Evolutionary conservation across 1,284 basidiomycete genomes (phyloP), one percentile per base, ranked within the genome.

Genomic region (Agaricales sp.): DNA sequence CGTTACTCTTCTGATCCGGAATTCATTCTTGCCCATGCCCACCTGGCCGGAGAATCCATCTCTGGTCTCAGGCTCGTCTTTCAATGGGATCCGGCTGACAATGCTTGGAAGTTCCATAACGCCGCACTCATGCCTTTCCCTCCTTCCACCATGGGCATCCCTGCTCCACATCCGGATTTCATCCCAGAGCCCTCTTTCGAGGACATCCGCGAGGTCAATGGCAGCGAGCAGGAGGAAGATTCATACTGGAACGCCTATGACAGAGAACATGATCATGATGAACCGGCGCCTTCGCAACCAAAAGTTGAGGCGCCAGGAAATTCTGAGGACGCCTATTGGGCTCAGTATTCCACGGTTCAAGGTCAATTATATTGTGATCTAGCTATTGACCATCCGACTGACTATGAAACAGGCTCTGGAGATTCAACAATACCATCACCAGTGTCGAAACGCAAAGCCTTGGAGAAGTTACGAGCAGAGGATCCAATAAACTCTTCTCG

Each of bases 291-390:
- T 43, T 49, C 25, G 21, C 18, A 43, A 49, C 35, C 16, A 53
- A 57, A 38, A 49, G 57, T 44, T 58, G 63, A 38, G 49, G 55
- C 25, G 51, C 56, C 39, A 65, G 63, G 37, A 67, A 63, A 35
- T n/a, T 35, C 30, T 21, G 83, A 86, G 58, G 85, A 87, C 53
- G 80, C 80, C 2, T 87, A 87, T 57, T 87, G 84, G 82, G 82
- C 80, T 18, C 79, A 70, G 49, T 86, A 87, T 58, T 66, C 78
- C 41, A 69, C 70, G 22, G 73, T 86, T 6, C 82, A 87, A 62
- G 84, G 85, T 83, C 57, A 48, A 35, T 8, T 35, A 8, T 8
- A 35, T 45, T 30, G 35, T 49, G 43, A 41, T 21, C 26, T 37
- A 46, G 25, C 44, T 30, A 23, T 44, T 18, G 35, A 38, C 14